Percentiles rank a stretch among this genome's conserved stretches.
Conservation (phyloP, 148 eudicot genomes). For the Silene uniflora region DNA sequence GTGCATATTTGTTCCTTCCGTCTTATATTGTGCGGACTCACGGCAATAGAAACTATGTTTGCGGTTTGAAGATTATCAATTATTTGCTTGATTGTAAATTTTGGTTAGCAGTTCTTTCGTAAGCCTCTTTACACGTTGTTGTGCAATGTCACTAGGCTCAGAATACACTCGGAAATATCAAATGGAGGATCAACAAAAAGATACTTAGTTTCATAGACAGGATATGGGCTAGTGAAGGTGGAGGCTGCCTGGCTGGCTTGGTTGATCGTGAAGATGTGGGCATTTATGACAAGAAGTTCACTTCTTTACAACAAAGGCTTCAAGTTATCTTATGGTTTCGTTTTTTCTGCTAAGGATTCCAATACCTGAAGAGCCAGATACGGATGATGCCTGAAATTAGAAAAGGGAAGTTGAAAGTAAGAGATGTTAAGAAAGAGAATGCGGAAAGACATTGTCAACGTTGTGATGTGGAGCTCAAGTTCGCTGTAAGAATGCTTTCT, state of each 20-base stretch:
- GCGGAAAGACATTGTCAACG: conserved; percentile 84
- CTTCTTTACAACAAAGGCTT: neutral
- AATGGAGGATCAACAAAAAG: conserved; percentile 85
- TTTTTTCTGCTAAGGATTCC: conserved; percentile 40
- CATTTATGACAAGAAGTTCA: conserved; percentile 2
- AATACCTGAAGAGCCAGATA: conserved; percentile 75
- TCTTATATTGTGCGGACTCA: conserved; percentile 90
- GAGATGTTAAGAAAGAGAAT: conserved; percentile 57
- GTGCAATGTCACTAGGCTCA: conserved; percentile 52
- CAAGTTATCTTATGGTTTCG: conserved; percentile 4
- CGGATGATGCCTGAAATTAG: conserved; percentile 62
- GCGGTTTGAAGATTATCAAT: conserved; percentile 41
- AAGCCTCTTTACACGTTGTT: neutral
- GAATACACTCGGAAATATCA: conserved; percentile 74
- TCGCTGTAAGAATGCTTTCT: conserved; percentile 61
- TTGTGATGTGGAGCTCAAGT: conserved; percentile 84
- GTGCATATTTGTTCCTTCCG: conserved; percentile 77
- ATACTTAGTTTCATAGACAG: conserved; percentile 67
- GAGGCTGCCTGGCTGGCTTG: conserved; percentile 74
- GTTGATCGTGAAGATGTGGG: conserved; percentile 87
- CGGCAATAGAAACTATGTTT: conserved; percentile 61
- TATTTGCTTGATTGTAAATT: neutral
- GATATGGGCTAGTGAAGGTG: conserved; percentile 71
- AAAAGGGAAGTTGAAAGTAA: conserved; percentile 89
- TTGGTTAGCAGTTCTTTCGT: neutral